Evolutionary conservation across 1,284 basidiomycete genomes (phyloP), one percentile per base, ranked within the genome.

Genomic region (Malassezia restricta): DNA sequence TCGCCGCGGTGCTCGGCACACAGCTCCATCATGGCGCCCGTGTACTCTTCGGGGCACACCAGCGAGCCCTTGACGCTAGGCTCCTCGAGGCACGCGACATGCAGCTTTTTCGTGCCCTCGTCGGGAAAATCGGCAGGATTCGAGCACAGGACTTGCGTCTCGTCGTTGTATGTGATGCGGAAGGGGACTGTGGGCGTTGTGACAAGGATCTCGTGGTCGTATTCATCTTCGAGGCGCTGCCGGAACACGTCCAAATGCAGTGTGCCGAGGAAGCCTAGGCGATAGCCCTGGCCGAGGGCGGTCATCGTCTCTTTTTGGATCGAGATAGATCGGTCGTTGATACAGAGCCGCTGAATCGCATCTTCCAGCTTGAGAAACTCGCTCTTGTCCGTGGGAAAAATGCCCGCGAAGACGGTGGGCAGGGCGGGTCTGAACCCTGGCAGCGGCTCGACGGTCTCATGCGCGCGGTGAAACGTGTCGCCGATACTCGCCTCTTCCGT

Each of bases 191-290:
- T 68, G 0, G 70, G 70, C 29, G 66, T 65, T 1, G 70, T 72
- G 29, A 71, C 67, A 24, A 72, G 43, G 28, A 72, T 67, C 27
- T 61, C 63, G 17, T 66, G 63, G 14, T 62, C 64, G 65, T 95
- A 91, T 73, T 99, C 94, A 71, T 99, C 94, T 74, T 96, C 92
- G 6, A 99, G 78, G 11, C 94, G 81, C 73, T 98, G 92, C 30
- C 89, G 82, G 73, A 92, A 91, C 38, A 94, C 88, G 63, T 98
- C 94, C 84, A 98, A 89, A 72, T 98, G 94, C 54, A 99, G 76
- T 1, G 89, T 88, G 0, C 94, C 94, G 8, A 98, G 79, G 74
- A 98, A 96, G 0, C 94, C 94, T 6, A 98, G 80, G 40, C 94
- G 82, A 41, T 84, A 89, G 7, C 94, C 94, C 75, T 96, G 92